phyloP scores from a whole-genome alignment of 2,329 filamentous ascomycete genomes.

The Stemphylium lycopersici region DNA sequence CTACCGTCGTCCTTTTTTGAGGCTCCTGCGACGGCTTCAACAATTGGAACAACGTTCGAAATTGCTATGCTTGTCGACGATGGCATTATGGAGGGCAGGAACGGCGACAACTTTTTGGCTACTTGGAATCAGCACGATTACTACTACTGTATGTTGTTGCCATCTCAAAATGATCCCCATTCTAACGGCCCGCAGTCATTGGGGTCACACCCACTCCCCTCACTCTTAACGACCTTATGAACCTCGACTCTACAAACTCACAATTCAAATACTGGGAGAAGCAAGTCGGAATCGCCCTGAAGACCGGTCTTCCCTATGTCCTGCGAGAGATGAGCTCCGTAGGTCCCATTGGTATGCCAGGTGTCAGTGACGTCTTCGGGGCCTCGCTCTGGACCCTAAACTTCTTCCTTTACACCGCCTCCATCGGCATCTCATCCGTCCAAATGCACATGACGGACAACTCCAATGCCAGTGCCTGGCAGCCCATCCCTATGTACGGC shows the following conservation, averaged over 20 bases:
- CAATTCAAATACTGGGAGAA: constrained; percentile 57
- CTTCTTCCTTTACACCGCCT: constrained; percentile 58
- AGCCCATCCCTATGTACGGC: constrained; percentile 52
- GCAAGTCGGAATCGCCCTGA: constrained; percentile 51
- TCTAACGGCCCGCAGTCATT: constrained; percentile 47
- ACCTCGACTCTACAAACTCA: constrained; percentile 54
- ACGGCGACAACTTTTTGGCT: constrained; percentile 49
- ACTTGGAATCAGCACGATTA: constrained; percentile 62
- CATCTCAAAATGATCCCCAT: background rate
- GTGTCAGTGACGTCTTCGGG: constrained; percentile 57
- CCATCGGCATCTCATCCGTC: constrained; percentile 55
- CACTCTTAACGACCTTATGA: constrained; percentile 54
- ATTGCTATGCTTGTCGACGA: constrained; percentile 51
- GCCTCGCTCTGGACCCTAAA: constrained; percentile 60
- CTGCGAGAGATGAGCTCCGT: constrained; percentile 60
- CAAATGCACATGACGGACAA: constrained; percentile 63
- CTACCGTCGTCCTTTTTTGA: constrained; percentile 56
- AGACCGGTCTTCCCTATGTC: constrained; percentile 55
- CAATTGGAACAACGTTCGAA: constrained; percentile 58
- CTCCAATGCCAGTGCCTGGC: constrained; percentile 59
- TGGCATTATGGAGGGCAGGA: constrained; percentile 48
- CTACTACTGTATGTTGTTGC: constrained; percentile 52
- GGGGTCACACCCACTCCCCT: constrained; percentile 54
- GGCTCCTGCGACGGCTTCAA: constrained; percentile 56
- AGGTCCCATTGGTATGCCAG: constrained; percentile 55